Evolutionary conservation across 164 flowering plant species (phyloP).

Genomic region (Vitis rotundifolia): DNA sequence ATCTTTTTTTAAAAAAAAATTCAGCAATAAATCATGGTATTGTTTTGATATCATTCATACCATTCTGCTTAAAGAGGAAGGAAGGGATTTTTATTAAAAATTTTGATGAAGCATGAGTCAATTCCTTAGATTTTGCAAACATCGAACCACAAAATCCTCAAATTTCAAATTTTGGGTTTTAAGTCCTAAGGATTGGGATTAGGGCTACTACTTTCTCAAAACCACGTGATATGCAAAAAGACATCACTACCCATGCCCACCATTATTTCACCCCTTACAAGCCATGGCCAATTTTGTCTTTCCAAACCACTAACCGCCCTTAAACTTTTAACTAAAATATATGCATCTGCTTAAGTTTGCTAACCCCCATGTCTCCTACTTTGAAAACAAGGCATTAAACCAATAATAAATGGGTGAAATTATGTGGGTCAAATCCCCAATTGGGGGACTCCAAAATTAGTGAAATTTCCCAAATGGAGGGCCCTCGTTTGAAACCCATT

Average conservation of each 20-base stretch:
- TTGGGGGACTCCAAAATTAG: conserved; percentile 4
- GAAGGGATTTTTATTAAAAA: not conserved
- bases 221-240: not conserved
- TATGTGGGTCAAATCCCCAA: conserved; percentile 10
- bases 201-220: too few relatives aligned
- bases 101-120: not conserved
- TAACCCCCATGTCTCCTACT: conserved; percentile 18
- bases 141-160: not conserved
- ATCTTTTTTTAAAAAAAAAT: too few relatives aligned
- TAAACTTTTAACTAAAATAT: too few relatives aligned
- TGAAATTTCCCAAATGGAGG: conserved; percentile 16
- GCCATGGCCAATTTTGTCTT: not conserved
- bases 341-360: conserved; percentile 15
- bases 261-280: not conserved
- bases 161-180: conserved; percentile 7
- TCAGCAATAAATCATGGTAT: too few relatives aligned
- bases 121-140: conserved; percentile 1
- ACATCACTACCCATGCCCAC: not conserved
- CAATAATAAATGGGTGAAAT: conserved; percentile 11
- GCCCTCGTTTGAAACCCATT: conserved; percentile 15
- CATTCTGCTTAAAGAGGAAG: not conserved
- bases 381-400: conserved; percentile 11
- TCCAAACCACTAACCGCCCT: not conserved
- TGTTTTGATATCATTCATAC: not conserved
- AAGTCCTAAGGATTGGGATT: not conserved